Base-by-base conservation (phyloP, 345 rosid species). In the Salix purpurea region DNA sequence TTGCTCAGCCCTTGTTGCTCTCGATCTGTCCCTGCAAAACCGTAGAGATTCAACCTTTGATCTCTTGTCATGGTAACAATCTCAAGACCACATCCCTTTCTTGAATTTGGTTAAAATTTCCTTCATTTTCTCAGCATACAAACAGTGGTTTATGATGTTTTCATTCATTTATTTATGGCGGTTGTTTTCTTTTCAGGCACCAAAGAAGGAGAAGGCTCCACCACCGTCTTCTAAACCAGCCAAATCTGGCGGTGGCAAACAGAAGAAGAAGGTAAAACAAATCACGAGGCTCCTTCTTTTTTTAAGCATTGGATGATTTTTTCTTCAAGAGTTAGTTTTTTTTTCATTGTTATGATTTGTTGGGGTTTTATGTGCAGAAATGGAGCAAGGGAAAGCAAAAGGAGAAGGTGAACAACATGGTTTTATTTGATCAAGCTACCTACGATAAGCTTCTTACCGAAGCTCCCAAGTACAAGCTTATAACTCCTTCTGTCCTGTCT, bases 371-470 rank as follows among this genome's bases (percentile, higher is more conserved):
- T 73, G 48, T 73, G 84, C 87, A 91, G 92, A 92, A 92, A 87
- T 92, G 94, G 97, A 90, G 94, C 87, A 92, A 92, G 82, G 97
- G 94, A 75, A 90, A 92, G 88, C 97, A 92, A 80, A 91, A 92
- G 92, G 97, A 92, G 87, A 92, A 92, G 85, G 97, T 92, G 84
- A 92, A 92, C 90, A 92, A 92, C 87, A 89, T 89, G 97, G 96
- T 92, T 71, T 71, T 91, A 83, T 92, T 92, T 80, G 97, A 92
- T 76, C 96, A 91, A 23, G 91, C 86, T 28, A 91, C 96, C 62
- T 92, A 91, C 68, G 97, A 92, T 70, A 91, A 90, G 89, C 96
- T 92, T 23, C 87, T 92, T 28, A 62, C 87, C 24, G 96, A 92
- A 71, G 94, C 89, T 15, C 96, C 97, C 36, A 92, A 92, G 81